Conservation (phyloP, 1,284 basidiomycete species). For the Cutaneotrichosporon sp. region DNA sequence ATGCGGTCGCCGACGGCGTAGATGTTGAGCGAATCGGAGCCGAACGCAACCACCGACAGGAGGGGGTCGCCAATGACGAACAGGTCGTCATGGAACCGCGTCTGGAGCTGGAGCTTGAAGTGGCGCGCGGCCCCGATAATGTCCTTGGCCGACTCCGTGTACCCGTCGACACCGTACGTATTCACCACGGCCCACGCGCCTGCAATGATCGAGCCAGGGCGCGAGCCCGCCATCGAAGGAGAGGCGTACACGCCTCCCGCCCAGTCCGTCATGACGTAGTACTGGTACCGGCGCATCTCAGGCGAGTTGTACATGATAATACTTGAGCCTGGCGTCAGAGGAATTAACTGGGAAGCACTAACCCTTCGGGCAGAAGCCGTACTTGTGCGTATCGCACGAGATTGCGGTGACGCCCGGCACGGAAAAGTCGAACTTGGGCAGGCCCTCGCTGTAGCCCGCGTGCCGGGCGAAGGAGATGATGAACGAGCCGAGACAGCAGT, state of each 20-base stretch:
- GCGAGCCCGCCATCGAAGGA: conserved; percentile 78
- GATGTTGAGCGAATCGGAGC: conserved; percentile 60
- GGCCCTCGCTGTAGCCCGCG: conserved; percentile 49
- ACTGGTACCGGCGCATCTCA: conserved; percentile 73
- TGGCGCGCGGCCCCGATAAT: conserved; percentile 65
- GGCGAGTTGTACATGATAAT: conserved; percentile 86
- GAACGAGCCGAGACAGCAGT: conserved; percentile 89
- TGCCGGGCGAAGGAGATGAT: conserved; percentile 83
- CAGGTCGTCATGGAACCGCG: conserved; percentile 59
- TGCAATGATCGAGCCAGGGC: conserved; percentile 88
- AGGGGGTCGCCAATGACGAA: conserved; percentile 84
- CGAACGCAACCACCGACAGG: conserved; percentile 88
- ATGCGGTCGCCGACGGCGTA: conserved; percentile 89
- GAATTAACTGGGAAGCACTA: conserved; percentile 18
- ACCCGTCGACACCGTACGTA: conserved; percentile 84
- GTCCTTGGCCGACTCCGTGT: conserved; percentile 77
- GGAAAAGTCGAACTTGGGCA: conserved; percentile 73
- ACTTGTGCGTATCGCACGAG: conserved; percentile 74
- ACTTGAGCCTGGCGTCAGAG: conserved; percentile 65
- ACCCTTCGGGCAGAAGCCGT: conserved; percentile 62
- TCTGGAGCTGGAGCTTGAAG: conserved; percentile 38
- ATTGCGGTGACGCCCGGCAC: conserved; percentile 84
- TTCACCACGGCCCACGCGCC: conserved; percentile 97
- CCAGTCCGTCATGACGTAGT: conserved; percentile 80
- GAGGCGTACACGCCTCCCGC: conserved; percentile 57